Conservation (phyloP, 306 rosid genomes). For the Chamaecrista fasciculata region DNA sequence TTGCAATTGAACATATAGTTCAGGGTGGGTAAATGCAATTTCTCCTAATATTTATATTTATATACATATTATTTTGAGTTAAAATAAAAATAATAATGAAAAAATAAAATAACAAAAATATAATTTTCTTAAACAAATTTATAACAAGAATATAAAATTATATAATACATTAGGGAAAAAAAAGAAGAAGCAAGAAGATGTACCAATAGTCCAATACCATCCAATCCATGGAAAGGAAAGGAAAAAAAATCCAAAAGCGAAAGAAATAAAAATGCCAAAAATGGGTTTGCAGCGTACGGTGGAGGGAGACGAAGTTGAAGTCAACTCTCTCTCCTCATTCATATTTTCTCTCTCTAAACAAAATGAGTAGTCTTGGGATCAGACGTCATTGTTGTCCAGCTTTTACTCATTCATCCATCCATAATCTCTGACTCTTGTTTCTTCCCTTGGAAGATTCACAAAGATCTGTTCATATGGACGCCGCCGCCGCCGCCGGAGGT, state of each 20-base stretch:
- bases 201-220: too few relatives aligned
- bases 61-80: too few relatives aligned
- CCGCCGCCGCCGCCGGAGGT: slow-evolving; percentile 21
- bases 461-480: slow-evolving; percentile 38
- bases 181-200: too few relatives aligned
- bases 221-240: too few relatives aligned
- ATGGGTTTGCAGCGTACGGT: background rate
- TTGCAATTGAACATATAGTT: too few relatives aligned
- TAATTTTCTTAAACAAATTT: too few relatives aligned
- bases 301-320: background rate
- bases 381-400: background rate
- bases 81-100: too few relatives aligned
- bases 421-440: background rate
- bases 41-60: too few relatives aligned
- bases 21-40: too few relatives aligned
- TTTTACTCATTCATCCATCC: background rate
- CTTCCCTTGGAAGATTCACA: background rate
- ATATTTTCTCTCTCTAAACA: background rate
- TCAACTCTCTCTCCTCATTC: background rate
- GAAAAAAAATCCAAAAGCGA: background rate
- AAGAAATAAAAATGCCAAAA: background rate
- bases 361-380: background rate
- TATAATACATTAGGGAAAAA: too few relatives aligned
- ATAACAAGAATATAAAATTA: too few relatives aligned
- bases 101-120: too few relatives aligned